Conservation (phyloP, 106 monocot species). For the Allium cepa region DNA sequence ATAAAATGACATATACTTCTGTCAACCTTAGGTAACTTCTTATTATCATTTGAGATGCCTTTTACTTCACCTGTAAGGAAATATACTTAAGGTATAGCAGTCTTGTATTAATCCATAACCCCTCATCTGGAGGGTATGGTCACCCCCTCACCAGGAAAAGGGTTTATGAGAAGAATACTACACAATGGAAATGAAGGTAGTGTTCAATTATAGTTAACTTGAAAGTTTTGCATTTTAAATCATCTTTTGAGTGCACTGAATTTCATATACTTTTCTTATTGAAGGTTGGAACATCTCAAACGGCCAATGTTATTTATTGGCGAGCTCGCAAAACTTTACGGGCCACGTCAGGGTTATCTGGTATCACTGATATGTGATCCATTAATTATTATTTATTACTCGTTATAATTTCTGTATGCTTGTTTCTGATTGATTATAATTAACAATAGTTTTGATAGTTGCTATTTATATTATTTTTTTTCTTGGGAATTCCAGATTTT, state of each 20-base stretch:
- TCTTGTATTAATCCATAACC: no score
- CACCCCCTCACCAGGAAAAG: conserved; percentile 7
- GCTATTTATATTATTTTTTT: not conserved
- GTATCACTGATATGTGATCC: conserved; percentile 1
- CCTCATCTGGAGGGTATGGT: no score
- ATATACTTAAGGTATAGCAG: no score
- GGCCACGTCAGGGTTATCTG: conserved; percentile 19
- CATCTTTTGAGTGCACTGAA: no score
- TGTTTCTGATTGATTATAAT: conserved; percentile 3
- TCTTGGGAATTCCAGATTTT: no score
- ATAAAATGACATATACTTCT: no score
- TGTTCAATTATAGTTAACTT: not conserved
- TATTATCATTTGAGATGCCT: no score
- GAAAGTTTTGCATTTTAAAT: no score
- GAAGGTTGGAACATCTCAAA: conserved; percentile 56
- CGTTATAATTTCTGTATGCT: not conserved
- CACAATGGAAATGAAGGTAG: conserved; percentile 58
- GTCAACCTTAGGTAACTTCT: no score
- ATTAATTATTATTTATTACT: not conserved
- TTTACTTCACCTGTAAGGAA: no score
- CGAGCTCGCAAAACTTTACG: conserved; percentile 41
- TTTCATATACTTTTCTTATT: not conserved
- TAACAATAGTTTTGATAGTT: conserved; percentile 3
- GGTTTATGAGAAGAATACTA: conserved; percentile 78
- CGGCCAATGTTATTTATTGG: conserved; percentile 43